phyloP scores from a whole-genome alignment of 768 basidiomycete species.

The Kwoniella dendrophila region DNA sequence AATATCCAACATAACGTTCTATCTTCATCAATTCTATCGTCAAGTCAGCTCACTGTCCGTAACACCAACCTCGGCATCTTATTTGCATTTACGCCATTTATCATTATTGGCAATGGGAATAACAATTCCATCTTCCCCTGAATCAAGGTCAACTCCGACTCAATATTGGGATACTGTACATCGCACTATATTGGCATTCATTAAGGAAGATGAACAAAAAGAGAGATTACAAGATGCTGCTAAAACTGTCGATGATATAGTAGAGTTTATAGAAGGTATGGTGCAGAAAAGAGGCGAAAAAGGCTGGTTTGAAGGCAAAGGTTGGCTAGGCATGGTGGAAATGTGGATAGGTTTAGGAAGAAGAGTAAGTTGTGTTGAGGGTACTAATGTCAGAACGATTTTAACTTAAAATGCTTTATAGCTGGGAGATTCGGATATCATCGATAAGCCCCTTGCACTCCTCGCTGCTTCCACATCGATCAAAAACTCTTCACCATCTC shows the following conservation, averaged over 20 bases:
- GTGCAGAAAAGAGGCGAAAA: conserved; percentile 15
- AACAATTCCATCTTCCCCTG: conserved; percentile 10
- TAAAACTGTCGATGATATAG: conserved; percentile 13
- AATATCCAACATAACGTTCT: neutral
- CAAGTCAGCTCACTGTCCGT: conserved; percentile 9
- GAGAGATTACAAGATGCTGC: conserved; percentile 10
- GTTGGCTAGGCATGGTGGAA: conserved; percentile 44
- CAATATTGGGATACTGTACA: conserved; percentile 34
- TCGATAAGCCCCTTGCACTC: conserved; percentile 38
- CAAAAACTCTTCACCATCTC: neutral
- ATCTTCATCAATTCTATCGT: conserved; percentile 17
- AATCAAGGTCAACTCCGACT: conserved; percentile 13
- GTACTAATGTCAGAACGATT: neutral
- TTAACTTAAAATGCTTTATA: conserved; percentile 8
- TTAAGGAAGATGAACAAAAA: conserved; percentile 15
- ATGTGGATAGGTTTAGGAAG: conserved; percentile 47
- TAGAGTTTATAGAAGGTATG: conserved; percentile 30
- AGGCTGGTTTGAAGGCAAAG: conserved; percentile 37
- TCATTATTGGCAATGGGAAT: conserved; percentile 8
- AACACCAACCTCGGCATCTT: neutral
- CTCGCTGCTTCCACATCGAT: conserved; percentile 13
- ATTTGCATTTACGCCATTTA: conserved; percentile 13
- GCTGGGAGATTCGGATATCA: conserved; percentile 26
- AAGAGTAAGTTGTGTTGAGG: conserved; percentile 30
- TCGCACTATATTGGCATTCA: conserved; percentile 4